Percentiles rank a stretch among this genome's conserved stretches.
These are phyloP conservation scores for Colletotrichum camelliae DNA, from an alignment of 2,329 filamentous ascomycete species.

Conservation along the genomic window DNA sequence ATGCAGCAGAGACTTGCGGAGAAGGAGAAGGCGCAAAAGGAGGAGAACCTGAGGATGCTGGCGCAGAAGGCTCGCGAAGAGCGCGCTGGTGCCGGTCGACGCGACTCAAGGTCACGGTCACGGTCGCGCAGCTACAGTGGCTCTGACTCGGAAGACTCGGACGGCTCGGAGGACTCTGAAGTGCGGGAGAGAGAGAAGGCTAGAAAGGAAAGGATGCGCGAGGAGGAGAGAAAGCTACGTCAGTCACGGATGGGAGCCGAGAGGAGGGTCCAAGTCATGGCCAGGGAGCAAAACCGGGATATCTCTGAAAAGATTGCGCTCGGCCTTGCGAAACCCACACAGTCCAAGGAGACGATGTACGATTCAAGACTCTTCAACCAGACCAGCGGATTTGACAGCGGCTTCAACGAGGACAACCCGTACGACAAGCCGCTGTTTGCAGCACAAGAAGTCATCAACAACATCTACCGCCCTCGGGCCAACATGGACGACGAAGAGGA, in stretches of 20 bases:
- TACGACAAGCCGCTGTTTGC: constrained; percentile 98
- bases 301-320: constrained; percentile 97
- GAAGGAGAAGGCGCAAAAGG: constrained; percentile 94
- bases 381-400: constrained; percentile 85
- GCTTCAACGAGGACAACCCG: constrained; percentile 96
- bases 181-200: constrained; percentile 78
- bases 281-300: constrained; percentile 93
- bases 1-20: constrained; percentile 98
- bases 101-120: constrained; percentile 42
- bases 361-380: constrained; percentile 96
- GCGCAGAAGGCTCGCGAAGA: constrained; percentile 94
- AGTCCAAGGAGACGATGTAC: constrained; percentile 93
- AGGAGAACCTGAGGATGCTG: constrained; percentile 85
- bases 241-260: constrained; percentile 97
- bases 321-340: constrained; percentile 92
- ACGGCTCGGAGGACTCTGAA: constrained; percentile 70
- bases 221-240: constrained; percentile 87
- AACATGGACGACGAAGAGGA: constrained; percentile 78
- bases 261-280: constrained; percentile 88
- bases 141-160: constrained; percentile 52
- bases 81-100: constrained; percentile 59
- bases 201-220: constrained; percentile 77
- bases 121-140: constrained; percentile 57
- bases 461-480: constrained; percentile 85
- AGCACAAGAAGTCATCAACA: constrained; percentile 91